Base-by-base conservation (phyloP, 1,284 basidiomycete genomes). In the Marasmius oreades region DNA sequence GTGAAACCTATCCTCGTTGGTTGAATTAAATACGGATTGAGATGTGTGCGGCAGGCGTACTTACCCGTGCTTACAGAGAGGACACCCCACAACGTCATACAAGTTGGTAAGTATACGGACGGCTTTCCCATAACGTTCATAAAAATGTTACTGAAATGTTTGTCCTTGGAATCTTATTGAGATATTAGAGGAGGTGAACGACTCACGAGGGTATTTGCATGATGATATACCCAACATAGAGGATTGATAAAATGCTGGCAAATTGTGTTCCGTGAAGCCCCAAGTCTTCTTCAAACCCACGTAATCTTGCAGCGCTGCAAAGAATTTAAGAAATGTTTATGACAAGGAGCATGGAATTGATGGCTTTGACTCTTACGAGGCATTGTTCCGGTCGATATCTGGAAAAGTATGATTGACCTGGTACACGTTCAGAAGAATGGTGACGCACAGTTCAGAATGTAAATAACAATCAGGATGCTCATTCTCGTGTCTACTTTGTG, bases 151-250 rank as follows among this genome's bases (percentile, higher is more conserved):
- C 86, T 89, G 52, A 24, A 51, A 28, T 23, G 48, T 37, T n/a
- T n/a, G 12, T 33, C 37, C 45, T 44, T 47, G 22, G 20, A 4
- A 26, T 18, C 2, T 46, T 37, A 22, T 46, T 26, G 28, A 6
- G 22, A 10, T 16, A 5, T 16, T 14, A 22, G 50, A 48, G 14
- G 16, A 12, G 39, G 46, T 8, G n/a, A n/a, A n/a, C n/a, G n/a
- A 71, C 82, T 66, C 65, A 88, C 85, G 86, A 89, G 16, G 87
- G 88, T 52, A 89, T 80, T 68, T 93, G 90, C 84, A 90, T 89
- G 54, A 89, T 69, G 60, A 89, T 84, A 64, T 93, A 92, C 24
- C 88, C 90, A 47, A 90, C 81, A 64, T 90, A 92, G 39, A 93
- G 79, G 59, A 92, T 83, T 22, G 84, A 85, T 31, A 93, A 69